Percentiles rank a stretch among this genome's conserved stretches.
Conservation (phyloP, 2,329 filamentous ascomycete genomes). For the Grosmannia clavigera region DNA sequence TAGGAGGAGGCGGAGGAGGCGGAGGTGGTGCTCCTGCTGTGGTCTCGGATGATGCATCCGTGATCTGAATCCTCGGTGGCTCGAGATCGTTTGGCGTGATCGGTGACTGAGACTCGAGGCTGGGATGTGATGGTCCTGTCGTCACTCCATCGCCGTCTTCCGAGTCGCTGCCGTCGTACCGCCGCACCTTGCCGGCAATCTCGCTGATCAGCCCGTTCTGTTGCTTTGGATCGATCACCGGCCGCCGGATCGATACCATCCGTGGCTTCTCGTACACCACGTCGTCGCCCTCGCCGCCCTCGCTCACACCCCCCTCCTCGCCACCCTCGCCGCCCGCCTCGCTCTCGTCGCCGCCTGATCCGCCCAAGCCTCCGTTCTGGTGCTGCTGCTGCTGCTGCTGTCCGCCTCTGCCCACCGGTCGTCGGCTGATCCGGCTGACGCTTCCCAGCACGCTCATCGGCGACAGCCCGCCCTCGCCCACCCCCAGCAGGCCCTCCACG, state of each 20-base stretch:
- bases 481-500: constrained; percentile 30
- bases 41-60: not conserved
- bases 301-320: constrained; percentile 31
- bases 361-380: not conserved
- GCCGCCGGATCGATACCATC: constrained; percentile 66
- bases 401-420: constrained; percentile 29
- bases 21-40: constrained; percentile 7
- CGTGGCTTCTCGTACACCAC: constrained; percentile 67
- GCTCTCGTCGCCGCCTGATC: constrained; percentile 12
- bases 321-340: constrained; percentile 23
- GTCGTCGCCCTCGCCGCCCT: constrained; percentile 25
- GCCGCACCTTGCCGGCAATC: constrained; percentile 64
- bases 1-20: constrained; percentile 22
- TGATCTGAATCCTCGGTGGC: constrained; percentile 48
- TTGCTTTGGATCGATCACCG: constrained; percentile 51
- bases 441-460: constrained; percentile 63
- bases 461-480: not conserved
- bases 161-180: constrained; percentile 60
- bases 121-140: constrained; percentile 64
- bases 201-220: constrained; percentile 55
- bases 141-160: constrained; percentile 56
- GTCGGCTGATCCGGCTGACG: constrained; percentile 49
- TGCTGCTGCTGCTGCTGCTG: not conserved
- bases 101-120: constrained; percentile 58
- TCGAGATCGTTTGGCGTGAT: constrained; percentile 51